Conservation (phyloP, 352 stramenopile species). For the Blastocystis sp. region DNA sequence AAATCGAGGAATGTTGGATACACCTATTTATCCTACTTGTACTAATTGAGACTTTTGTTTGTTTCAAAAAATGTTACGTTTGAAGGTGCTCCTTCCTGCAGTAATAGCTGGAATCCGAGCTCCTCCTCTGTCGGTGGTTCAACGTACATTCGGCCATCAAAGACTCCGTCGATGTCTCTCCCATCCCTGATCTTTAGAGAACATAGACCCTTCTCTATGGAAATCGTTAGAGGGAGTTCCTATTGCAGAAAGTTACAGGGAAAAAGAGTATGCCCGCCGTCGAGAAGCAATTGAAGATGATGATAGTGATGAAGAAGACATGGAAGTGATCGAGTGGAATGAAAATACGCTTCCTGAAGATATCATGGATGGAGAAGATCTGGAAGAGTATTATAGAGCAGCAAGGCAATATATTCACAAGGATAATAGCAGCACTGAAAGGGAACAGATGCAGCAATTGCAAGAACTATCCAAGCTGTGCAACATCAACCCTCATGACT, state of each 20-base stretch:
- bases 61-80: not conserved
- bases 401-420: not conserved
- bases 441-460: not conserved
- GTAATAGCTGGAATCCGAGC: not conserved
- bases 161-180: not conserved
- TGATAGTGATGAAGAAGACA: slow-evolving; percentile 29
- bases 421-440: not conserved
- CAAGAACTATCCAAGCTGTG: not conserved
- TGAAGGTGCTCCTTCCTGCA: not conserved
- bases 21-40: not conserved
- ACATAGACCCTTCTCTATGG: not conserved
- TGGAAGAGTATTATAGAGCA: slow-evolving; percentile 27
- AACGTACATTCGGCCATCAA: not conserved
- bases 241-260: not conserved
- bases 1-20: not conserved
- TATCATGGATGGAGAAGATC: slow-evolving; percentile 35
- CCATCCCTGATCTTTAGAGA: not conserved
- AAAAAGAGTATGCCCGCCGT: not conserved
- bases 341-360: slow-evolving; percentile 43
- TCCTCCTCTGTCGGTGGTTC: not conserved
- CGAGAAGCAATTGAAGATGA: slow-evolving; percentile 22
- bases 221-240: not conserved
- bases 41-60: not conserved
- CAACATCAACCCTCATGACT: not conserved
- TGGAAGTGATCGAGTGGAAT: slow-evolving; percentile 28